Evolutionary conservation across 2,329 filamentous ascomycete species (phyloP).

Genomic region (Daldinia sp.): DNA sequence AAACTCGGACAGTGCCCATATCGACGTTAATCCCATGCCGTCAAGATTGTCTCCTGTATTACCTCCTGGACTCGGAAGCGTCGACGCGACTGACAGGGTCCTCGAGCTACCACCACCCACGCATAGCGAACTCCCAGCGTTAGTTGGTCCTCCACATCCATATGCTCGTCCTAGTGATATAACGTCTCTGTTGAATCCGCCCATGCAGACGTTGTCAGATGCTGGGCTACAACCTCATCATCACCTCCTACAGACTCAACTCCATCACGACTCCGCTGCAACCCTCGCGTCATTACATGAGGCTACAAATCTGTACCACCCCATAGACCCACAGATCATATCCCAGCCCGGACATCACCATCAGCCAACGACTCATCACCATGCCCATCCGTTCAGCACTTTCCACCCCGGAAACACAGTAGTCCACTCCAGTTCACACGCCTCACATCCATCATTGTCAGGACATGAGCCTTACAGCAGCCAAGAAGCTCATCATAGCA

Average conservation of each 20-base stretch:
- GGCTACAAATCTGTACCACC: constrained; percentile 56
- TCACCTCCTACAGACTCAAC: constrained; percentile 47
- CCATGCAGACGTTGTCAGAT: constrained; percentile 32
- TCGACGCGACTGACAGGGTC: constrained; percentile 38
- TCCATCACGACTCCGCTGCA: constrained; percentile 37
- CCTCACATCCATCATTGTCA: constrained; percentile 29
- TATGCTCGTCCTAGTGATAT: constrained; percentile 61
- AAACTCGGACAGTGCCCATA: constrained; percentile 20
- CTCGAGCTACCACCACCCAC: constrained; percentile 36
- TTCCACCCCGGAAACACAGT: constrained; percentile 47
- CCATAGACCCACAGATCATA: constrained; percentile 69
- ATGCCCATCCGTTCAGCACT: constrained; percentile 42
- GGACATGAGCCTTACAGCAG: constrained; percentile 37
- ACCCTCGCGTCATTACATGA: constrained; percentile 44
- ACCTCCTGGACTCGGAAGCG: constrained; percentile 30
- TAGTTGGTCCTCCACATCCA: constrained; percentile 47
- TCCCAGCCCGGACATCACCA: constrained; percentile 50
- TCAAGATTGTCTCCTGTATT: constrained; percentile 32
- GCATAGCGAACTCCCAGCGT: constrained; percentile 42
- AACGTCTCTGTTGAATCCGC: constrained; percentile 53
- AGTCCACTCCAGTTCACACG: constrained; percentile 29
- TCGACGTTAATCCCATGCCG: constrained; percentile 23
- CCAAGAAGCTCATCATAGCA: constrained; percentile 27
- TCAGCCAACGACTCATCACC: constrained; percentile 41
- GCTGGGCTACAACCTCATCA: constrained; percentile 48